Conservation (phyloP, 805 yeast species). For the Schwanniomyces sp. region DNA sequence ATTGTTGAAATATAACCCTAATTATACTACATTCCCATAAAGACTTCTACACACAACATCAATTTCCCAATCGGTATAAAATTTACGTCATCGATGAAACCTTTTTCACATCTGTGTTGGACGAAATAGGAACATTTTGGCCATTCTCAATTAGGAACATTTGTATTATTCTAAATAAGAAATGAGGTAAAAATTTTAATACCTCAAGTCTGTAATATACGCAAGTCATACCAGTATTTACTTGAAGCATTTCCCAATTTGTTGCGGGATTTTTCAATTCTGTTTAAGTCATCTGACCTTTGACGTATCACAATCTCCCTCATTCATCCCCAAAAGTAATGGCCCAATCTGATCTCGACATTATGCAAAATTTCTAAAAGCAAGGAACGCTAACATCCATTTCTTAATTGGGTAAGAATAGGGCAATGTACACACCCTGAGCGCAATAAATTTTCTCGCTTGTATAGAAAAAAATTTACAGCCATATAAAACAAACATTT, state of each 20-base stretch:
- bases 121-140: neutral
- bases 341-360: neutral
- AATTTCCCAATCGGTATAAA: neutral
- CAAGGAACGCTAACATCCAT: neutral
- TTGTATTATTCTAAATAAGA: neutral
- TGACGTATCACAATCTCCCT: neutral
- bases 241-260: neutral
- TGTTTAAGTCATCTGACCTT: neutral
- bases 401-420: neutral
- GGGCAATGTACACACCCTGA: neutral
- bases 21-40: too few species aligned
- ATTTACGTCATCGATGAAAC: neutral
- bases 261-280: constrained; percentile 1
- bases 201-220: constrained; percentile 1
- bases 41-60: neutral
- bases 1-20: too few species aligned
- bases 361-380: neutral
- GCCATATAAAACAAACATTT: constrained; percentile 1
- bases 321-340: neutral
- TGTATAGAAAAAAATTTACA: constrained; percentile 1
- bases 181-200: neutral
- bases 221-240: neutral
- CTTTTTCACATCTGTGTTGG: neutral
- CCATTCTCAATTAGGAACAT: neutral
- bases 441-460: neutral